Conservation (phyloP, 2,329 filamentous ascomycete species). For the Claviceps pusilla region DNA sequence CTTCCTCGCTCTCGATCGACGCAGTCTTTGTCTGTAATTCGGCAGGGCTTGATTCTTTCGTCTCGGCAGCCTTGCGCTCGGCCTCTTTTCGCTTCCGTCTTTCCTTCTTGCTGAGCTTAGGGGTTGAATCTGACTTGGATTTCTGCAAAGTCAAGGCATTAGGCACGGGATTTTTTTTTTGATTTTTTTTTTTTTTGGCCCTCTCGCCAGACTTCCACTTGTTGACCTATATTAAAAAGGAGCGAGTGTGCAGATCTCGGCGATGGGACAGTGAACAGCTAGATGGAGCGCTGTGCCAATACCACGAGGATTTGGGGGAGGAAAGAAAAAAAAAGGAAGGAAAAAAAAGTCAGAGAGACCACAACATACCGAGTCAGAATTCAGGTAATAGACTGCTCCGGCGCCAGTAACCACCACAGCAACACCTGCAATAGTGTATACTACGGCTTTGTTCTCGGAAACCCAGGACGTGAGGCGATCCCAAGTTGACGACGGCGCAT, state of each 20-base stretch:
- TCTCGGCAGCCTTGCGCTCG: slow-evolving; percentile 40
- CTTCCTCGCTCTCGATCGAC: slow-evolving; percentile 44
- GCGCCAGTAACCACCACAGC: slow-evolving; percentile 83
- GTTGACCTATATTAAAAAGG: not conserved
- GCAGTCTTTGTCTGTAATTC: slow-evolving; percentile 32
- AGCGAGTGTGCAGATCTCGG: not conserved
- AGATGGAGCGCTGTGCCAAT: not conserved
- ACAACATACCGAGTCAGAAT: slow-evolving; percentile 36
- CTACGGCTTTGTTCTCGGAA: slow-evolving; percentile 85
- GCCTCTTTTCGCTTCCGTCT: slow-evolving; percentile 75
- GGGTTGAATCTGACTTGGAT: slow-evolving; percentile 30
- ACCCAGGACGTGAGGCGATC: slow-evolving; percentile 84
- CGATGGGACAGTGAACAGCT: not conserved
- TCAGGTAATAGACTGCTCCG: slow-evolving; percentile 85
- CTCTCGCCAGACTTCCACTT: not conserved
- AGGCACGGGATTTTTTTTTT: not conserved
- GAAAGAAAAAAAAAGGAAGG: not conserved
- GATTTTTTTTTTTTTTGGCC: not conserved
- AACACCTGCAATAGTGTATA: slow-evolving; percentile 91
- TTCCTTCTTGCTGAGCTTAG: slow-evolving; percentile 80
- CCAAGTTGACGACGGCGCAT: slow-evolving; percentile 59
- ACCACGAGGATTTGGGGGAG: not conserved
- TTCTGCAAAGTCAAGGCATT: slow-evolving; percentile 20
- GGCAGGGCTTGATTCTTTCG: slow-evolving; percentile 20
- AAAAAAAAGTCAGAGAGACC: not conserved